Percentiles rank a stretch among this genome's conserved stretches.
phyloP scores from a whole-genome alignment of 2,329 filamentous ascomycete genomes.

The Hortaea sp. region DNA sequence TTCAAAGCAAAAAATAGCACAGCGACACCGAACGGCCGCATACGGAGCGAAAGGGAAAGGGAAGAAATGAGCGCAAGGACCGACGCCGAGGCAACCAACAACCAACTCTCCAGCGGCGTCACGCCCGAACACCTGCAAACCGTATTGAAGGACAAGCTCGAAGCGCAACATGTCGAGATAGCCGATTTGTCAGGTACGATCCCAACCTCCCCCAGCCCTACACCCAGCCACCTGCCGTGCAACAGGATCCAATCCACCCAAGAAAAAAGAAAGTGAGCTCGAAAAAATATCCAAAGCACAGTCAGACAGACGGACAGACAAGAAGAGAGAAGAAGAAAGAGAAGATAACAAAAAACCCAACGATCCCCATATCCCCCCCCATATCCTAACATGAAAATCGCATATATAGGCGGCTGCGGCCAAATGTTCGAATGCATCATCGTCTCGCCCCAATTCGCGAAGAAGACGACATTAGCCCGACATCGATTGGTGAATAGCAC shows the following conservation, averaged over 20 bases:
- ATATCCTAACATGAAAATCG: no score
- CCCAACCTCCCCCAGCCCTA: neutral
- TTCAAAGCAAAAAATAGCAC: neutral
- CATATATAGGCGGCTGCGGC: constrained; percentile 52
- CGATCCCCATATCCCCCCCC: neutral
- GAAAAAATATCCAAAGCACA: no score
- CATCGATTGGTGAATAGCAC: constrained; percentile 78
- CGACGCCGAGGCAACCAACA: constrained; percentile 38
- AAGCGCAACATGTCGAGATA: constrained; percentile 72
- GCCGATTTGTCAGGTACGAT: constrained; percentile 79
- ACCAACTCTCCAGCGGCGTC: constrained; percentile 44
- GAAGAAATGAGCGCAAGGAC: constrained; percentile 34
- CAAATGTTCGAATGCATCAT: constrained; percentile 63
- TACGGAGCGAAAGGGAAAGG: neutral
- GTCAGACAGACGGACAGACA: no score
- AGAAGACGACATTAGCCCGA: constrained; percentile 62
- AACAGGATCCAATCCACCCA: no score
- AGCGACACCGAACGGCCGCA: neutral
- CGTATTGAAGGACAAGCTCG: constrained; percentile 59
- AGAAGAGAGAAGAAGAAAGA: no score
- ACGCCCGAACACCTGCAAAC: constrained; percentile 61
- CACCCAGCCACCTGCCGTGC: neutral
- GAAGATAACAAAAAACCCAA: no score
- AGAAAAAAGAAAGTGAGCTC: no score
- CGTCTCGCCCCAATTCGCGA: constrained; percentile 43